A percentile compares a stretch with the other conserved stretches of the same genome.
phyloP scores from a whole-genome alignment of 2,329 filamentous ascomycete genomes.

The Cryphonectria radicalis region DNA sequence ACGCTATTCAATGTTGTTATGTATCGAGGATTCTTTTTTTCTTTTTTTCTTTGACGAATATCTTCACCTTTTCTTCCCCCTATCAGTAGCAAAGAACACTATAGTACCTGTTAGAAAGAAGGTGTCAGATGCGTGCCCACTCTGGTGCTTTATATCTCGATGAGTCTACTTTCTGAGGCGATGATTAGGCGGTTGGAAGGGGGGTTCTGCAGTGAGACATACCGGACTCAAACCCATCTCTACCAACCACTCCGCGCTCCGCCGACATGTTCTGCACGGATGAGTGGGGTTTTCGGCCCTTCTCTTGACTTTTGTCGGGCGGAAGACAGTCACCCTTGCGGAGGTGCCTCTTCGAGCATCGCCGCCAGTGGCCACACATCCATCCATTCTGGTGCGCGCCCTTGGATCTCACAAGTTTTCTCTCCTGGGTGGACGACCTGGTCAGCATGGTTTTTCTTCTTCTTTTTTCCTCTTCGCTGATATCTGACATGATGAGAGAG shows the following conservation, averaged over 20 bases:
- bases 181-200: neutral
- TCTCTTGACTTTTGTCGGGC: neutral
- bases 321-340: slow-evolving; percentile 19
- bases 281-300: slow-evolving; percentile 12
- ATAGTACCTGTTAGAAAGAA: neutral
- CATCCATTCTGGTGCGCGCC: neutral
- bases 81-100: neutral
- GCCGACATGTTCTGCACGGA: neutral
- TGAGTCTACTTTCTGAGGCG: neutral
- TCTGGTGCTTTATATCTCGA: slow-evolving; percentile 8
- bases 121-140: neutral
- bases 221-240: neutral
- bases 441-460: neutral
- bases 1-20: no score
- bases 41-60: neutral
- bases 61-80: neutral
- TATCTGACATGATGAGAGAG: neutral
- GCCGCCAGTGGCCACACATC: neutral
- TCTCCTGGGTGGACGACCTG: neutral
- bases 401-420: neutral
- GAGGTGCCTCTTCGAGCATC: slow-evolving; percentile 14
- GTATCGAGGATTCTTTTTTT: neutral
- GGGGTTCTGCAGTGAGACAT: neutral
- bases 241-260: neutral
- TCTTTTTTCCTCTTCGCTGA: no score